These are phyloP conservation scores for Arachnomyces sp. DNA, from an alignment of 2,329 filamentous ascomycete genomes.

Conservation along the genomic window DNA sequence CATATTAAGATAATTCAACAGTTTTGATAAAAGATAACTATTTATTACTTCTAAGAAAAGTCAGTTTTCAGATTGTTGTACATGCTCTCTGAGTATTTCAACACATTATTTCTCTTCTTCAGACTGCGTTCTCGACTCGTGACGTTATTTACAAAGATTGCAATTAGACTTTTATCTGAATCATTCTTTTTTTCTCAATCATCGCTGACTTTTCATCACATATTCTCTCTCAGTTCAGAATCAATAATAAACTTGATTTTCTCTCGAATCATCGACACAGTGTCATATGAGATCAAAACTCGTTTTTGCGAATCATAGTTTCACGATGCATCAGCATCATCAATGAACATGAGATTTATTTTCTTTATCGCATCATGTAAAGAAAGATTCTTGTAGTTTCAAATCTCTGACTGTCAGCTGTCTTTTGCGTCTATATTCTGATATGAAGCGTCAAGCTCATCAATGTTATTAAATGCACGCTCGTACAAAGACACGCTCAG, in stretches of 20 bases:
- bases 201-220: slow-evolving; percentile 91
- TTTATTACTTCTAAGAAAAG: slow-evolving; percentile 15
- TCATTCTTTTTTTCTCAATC: slow-evolving; percentile 53
- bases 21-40: too few species aligned
- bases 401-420: slow-evolving; percentile 79
- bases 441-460: slow-evolving; percentile 64
- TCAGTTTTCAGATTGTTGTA: slow-evolving; percentile 31
- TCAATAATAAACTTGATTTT: slow-evolving; percentile 66
- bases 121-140: slow-evolving; percentile 22
- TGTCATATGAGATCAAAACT: slow-evolving; percentile 68
- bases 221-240: slow-evolving; percentile 69
- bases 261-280: slow-evolving; percentile 48
- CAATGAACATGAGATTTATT: too few species aligned
- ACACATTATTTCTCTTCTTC: slow-evolving; percentile 28
- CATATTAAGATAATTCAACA: too few species aligned
- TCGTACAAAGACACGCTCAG: slow-evolving; percentile 96
- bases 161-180: slow-evolving; percentile 55
- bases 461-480: slow-evolving; percentile 71
- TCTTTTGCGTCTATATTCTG: slow-evolving; percentile 63
- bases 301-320: slow-evolving; percentile 58
- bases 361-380: slow-evolving; percentile 55
- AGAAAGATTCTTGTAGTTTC: slow-evolving; percentile 82
- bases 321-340: slow-evolving; percentile 59
- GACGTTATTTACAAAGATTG: slow-evolving; percentile 37
- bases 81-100: slow-evolving; percentile 32